Conservation (phyloP, 75 land plant species). For the Adiantum capillusveneris region DNA sequence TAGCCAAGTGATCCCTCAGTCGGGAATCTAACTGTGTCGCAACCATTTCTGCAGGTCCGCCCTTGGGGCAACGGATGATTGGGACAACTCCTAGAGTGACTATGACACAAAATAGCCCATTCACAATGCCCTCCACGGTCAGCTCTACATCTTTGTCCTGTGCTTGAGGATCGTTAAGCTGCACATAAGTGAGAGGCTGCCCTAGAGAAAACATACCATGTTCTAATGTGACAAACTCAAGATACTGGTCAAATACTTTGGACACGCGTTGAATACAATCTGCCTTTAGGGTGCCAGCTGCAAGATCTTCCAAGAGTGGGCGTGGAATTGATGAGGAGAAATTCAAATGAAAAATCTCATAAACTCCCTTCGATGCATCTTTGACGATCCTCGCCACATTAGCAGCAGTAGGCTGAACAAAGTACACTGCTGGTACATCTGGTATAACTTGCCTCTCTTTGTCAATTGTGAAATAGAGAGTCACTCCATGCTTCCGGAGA, state of each 20-base stretch:
- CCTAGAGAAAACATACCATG: constrained; percentile 81
- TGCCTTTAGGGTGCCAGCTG: constrained; percentile 44
- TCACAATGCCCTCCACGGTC: constrained; percentile 59
- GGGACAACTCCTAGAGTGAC: constrained; percentile 87
- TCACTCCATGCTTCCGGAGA: constrained; percentile 90
- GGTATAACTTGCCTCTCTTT: constrained; percentile 76
- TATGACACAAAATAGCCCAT: constrained; percentile 81
- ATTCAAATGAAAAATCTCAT: constrained; percentile 73
- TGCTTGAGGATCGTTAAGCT: constrained; percentile 79
- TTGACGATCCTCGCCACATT: constrained; percentile 57
- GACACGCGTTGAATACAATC: constrained; percentile 60
- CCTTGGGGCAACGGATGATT: constrained; percentile 69
- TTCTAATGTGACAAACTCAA: constrained; percentile 83
- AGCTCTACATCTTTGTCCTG: constrained; percentile 79
- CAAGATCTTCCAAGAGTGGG: constrained; percentile 78
- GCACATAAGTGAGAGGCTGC: constrained; percentile 58
- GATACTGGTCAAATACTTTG: constrained; percentile 88
- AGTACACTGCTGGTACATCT: constrained; percentile 95
- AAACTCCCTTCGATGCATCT: constrained; percentile 60
- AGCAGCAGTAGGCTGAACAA: constrained; percentile 48
- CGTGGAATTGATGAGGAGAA: constrained; percentile 88
- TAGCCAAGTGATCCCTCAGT: constrained; percentile 64
- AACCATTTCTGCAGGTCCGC: constrained; percentile 95
- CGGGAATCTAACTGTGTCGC: constrained; percentile 64
- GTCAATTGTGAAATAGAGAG: constrained; percentile 72